Base-by-base conservation (phyloP, 1,284 basidiomycete genomes). In the Rhodofomes roseus region DNA sequence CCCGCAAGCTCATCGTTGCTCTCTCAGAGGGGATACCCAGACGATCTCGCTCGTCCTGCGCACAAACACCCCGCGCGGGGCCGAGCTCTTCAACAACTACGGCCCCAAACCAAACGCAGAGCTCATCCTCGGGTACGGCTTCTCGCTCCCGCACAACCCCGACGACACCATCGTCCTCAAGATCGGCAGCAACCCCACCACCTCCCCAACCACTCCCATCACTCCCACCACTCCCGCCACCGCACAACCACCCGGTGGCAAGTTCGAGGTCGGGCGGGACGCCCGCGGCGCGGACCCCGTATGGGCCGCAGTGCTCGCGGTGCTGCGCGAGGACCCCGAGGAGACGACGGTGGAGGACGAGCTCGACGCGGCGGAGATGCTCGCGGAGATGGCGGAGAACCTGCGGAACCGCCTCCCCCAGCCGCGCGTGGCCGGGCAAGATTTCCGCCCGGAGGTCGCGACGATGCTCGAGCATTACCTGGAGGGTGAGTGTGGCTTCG, bases 61-160 rank as follows among this genome's bases (percentile, higher is more conserved):
- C 63, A 71, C 68, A 1, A 46, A 77, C 0, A 74, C 78, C 1
- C 63, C 64, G 0, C 62, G 73, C 3, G 81, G 79, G 43, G 65
- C 78, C 18, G 89, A 96, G 71, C 76, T 95, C n/a, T 88, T 89
- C 77, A 96, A 96, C 75, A 96, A 95, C 70, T 93, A 93, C 68
- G 92, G 92, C 0, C 81, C 84, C 0, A 94, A 93, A 72, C 86
- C 93, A 0, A 96, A 95, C 71, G 82, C 92, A 25, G 92, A 95
- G 70, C 81, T 96, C 34, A 84, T 96, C 51, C 80, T 96, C 2
- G 92, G 89, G 2, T 96, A 96, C 69, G 94, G 94, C 1, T 97
- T 96, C 73, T 84, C 90, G 1, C 71, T 95, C 2, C 74, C 79
- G 1, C 66, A 80, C 29, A 95, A 96, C 66, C 89, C 90, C 0